Base-by-base conservation (phyloP, 1,284 basidiomycete species). In the Vanrija pseudolonga region DNA sequence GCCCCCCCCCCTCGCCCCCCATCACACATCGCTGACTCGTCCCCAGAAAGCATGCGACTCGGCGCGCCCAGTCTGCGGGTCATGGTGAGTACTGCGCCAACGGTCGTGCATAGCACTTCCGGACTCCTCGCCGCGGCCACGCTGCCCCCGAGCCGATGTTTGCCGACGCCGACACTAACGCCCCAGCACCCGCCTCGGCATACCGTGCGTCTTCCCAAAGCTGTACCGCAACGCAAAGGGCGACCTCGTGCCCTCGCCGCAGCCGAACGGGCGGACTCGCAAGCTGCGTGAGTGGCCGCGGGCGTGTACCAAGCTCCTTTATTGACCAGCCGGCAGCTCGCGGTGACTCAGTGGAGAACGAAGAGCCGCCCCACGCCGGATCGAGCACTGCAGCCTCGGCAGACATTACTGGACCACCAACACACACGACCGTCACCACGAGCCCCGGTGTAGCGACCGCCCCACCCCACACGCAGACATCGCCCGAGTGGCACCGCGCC, bases 181-280 rank as follows among this genome's bases (percentile, higher is more conserved):
- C 26, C 17, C 43, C 48, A 61, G 60, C 47, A 58, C 56, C 15
- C 45, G 60, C 15, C 51, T 61, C 0, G 56, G 56, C 43, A 61
- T 57, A 15, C 53, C 60, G 4, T 64, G 63, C 38, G 58, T 64
- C 6, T 64, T 60, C 45, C 63, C 63, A 28, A 59, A 62, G 46
- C 52, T 64, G 7, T 57, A 62, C 24, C 50, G 56, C 17, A 62
- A 62, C 28, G 56, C 55, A 6, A 54, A 56, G 24, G 63, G 63
- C 15, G 63, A 62, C 24, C 56, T 62, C 9, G 58, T 62, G 4
- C 60, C 63, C 12, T 54, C 52, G 1, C 63, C 63, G 6, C 63
- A 64, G 38, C 63, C 63, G 2, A 64, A 64, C 23, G 63, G 63
- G 11, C 49, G 60, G 5, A 59, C 56, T 5, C 61, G 61, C 45